A percentile compares a stretch with the other conserved stretches of the same genome.
phyloP scores from a whole-genome alignment of 176 grass and related monocot species.

The Ensete glaucum region DNA sequence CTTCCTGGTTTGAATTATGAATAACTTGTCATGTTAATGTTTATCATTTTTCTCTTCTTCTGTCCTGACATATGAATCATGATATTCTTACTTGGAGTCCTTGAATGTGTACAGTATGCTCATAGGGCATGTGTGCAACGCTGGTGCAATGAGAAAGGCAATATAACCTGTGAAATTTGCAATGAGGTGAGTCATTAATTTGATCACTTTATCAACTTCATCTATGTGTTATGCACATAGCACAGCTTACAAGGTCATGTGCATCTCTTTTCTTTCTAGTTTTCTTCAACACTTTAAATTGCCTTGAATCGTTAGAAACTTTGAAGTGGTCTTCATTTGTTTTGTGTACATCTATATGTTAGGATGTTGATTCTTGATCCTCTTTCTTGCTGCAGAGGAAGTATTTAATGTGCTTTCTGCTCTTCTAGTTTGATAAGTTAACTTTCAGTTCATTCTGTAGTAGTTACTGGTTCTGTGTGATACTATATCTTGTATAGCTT shows the following conservation, averaged over 20 bases:
- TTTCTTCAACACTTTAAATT: neutral
- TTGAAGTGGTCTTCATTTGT: neutral
- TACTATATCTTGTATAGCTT: too few species aligned
- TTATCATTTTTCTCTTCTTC: neutral
- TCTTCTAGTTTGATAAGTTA: too few species aligned
- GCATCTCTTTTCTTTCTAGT: neutral
- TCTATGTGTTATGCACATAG: neutral
- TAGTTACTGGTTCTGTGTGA: too few species aligned
- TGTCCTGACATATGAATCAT: neutral
- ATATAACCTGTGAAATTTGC: conserved; percentile 86
- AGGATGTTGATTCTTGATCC: too few species aligned
- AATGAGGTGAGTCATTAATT: conserved; percentile 42
- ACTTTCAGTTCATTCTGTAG: too few species aligned
- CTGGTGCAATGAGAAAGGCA: conserved; percentile 92
- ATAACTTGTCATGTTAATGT: neutral
- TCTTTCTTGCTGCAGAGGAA: too few species aligned
- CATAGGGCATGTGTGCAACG: conserved; percentile 83
- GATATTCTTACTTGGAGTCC: neutral
- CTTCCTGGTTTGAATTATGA: neutral
- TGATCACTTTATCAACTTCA: neutral
- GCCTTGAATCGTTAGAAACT: neutral
- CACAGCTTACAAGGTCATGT: too few species aligned
- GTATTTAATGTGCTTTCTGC: too few species aligned
- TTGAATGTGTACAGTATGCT: conserved; percentile 48
- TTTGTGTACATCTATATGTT: too few species aligned